Conservation (phyloP, 2,329 filamentous ascomycete genomes). For the Rachicladosporium sp. region DNA sequence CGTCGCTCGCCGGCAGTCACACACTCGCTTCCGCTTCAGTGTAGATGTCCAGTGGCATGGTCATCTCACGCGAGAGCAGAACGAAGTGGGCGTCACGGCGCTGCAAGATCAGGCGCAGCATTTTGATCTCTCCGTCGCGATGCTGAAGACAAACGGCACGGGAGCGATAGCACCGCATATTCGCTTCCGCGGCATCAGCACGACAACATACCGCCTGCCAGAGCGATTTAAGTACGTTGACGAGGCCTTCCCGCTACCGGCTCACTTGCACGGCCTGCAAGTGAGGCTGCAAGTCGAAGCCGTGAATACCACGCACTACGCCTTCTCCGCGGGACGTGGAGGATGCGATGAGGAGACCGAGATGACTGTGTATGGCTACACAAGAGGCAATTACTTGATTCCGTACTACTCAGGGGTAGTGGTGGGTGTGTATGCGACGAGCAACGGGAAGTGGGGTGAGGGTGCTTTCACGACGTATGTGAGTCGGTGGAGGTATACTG, state of each 20-base stretch:
- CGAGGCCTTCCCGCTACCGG: conserved; percentile 25
- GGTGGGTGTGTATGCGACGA: conserved; percentile 7
- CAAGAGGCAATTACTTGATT: conserved; percentile 5
- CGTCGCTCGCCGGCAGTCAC: conserved; percentile 42
- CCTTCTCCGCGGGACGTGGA: conserved; percentile 17
- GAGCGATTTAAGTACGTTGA: conserved; percentile 7
- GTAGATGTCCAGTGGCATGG: conserved; percentile 32
- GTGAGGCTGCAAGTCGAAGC: conserved; percentile 33
- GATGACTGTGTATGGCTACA: conserved; percentile 6
- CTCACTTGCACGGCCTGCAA: conserved; percentile 19
- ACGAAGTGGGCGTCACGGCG: conserved; percentile 16
- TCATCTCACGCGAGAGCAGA: conserved; percentile 34
- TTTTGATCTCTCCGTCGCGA: conserved; percentile 30
- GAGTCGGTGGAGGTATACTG: conserved; percentile 5
- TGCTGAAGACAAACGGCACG: conserved; percentile 6
- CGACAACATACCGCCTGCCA: conserved; percentile 10
- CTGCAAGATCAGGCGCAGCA: conserved; percentile 37
- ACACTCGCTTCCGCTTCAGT: conserved; percentile 41
- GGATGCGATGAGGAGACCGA: conserved; percentile 5
- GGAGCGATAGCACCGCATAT: conserved; percentile 24
- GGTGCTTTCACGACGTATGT: conserved; percentile 4
- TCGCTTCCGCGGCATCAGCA: conserved; percentile 30
- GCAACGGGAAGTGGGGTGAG: conserved; percentile 7
- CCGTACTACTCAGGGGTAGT: conserved; percentile 7
- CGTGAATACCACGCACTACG: conserved; percentile 35